These are phyloP conservation scores for Euphorbia peplus DNA, from an alignment of 345 rosid genomes.

Conservation along the genomic window DNA sequence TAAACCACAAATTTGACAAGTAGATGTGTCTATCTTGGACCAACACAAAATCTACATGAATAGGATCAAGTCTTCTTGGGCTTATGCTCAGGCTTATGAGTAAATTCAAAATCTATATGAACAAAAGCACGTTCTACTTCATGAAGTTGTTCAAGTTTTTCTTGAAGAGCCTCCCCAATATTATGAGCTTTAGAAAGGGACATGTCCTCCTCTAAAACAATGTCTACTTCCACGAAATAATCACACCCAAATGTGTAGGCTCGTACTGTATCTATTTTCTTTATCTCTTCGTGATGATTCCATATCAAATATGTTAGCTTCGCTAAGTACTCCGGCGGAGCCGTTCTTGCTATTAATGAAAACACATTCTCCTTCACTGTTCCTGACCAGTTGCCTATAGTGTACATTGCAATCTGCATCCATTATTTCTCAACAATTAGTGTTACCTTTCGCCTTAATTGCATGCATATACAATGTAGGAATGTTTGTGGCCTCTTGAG, in stretches of 20 bases:
- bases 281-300: conserved; percentile 47
- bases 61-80: conserved; percentile 10
- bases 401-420: conserved; percentile 49
- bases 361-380: conserved; percentile 54
- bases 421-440: neutral
- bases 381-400: conserved; percentile 42
- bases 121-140: conserved; percentile 47
- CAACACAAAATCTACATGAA: too few species aligned
- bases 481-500: too few species aligned
- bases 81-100: conserved; percentile 38
- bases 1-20: too few species aligned
- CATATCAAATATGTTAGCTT: conserved; percentile 49
- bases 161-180: conserved; percentile 47
- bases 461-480: too few species aligned
- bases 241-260: conserved; percentile 43
- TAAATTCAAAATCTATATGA: conserved; percentile 40
- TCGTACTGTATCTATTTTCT: conserved; percentile 42
- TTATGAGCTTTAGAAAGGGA: conserved; percentile 36
- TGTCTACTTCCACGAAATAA: conserved; percentile 47
- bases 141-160: conserved; percentile 45
- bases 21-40: too few species aligned
- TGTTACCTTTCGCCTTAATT: too few species aligned
- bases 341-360: conserved; percentile 45
- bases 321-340: conserved; percentile 45
- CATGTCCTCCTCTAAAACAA: conserved; percentile 44